Conservation (phyloP, 2,329 filamentous ascomycete genomes). For the Coniosporium tulheliwenetii region DNA sequence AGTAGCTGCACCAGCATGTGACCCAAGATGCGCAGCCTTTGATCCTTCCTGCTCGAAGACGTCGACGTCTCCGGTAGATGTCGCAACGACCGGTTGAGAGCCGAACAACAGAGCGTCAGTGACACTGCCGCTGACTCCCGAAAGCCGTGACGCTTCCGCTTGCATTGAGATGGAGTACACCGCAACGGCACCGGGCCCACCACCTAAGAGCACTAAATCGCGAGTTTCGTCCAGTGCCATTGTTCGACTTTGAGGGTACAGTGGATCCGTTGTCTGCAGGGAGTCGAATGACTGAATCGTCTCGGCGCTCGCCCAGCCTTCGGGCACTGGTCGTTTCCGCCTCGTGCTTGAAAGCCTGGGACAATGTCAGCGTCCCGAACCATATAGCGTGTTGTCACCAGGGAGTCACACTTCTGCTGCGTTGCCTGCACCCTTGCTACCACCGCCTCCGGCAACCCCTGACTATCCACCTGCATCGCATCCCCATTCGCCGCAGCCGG, state of each 20-base stretch:
- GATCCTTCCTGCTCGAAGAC: conserved; percentile 52
- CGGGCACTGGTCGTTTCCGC: conserved; percentile 74
- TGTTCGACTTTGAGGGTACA: conserved; percentile 42
- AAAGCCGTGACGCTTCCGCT: conserved; percentile 32
- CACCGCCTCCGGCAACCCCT: conserved; percentile 58
- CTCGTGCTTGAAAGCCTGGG: conserved; percentile 69
- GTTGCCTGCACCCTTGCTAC: conserved; percentile 61
- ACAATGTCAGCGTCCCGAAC: too few species aligned
- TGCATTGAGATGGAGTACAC: conserved; percentile 65
- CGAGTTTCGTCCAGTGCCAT: conserved; percentile 44
- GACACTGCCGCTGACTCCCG: conserved; percentile 41
- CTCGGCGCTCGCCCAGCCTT: conserved; percentile 69
- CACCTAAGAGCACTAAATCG: conserved; percentile 57
- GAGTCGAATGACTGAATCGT: conserved; percentile 47
- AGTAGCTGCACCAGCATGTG: conserved; percentile 70
- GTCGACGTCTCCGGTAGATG: conserved; percentile 63
- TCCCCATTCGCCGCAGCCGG: conserved; percentile 44
- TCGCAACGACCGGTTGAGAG: conserved; percentile 55
- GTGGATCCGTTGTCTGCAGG: conserved; percentile 35
- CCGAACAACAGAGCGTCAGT: conserved; percentile 52
- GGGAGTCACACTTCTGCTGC: conserved; percentile 53
- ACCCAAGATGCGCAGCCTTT: conserved; percentile 54
- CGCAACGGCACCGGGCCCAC: conserved; percentile 57
- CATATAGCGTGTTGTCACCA: too few species aligned
- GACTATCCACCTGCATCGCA: conserved; percentile 82